phyloP scores from a whole-genome alignment of 2,329 filamentous ascomycete species.

The Fusarium sp. region DNA sequence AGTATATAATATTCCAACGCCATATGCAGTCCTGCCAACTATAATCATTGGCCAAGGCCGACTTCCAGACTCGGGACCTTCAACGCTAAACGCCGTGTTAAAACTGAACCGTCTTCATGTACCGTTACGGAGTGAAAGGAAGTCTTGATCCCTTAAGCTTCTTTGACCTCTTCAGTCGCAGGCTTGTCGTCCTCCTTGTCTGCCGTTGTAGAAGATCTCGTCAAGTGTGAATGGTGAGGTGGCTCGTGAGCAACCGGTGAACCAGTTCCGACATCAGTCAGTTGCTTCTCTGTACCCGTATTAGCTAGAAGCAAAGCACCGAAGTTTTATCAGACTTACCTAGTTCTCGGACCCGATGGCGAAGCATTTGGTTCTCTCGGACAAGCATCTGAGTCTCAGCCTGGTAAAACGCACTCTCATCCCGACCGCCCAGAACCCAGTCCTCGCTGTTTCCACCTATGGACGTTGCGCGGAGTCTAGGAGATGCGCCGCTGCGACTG shows the following conservation, averaged over 20 bases:
- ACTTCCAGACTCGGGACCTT: slow-evolving; percentile 2
- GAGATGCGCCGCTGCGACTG: slow-evolving; percentile 66
- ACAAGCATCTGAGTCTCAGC: slow-evolving; percentile 82
- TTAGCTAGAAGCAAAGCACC: slow-evolving; percentile 12
- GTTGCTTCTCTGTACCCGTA: slow-evolving; percentile 60
- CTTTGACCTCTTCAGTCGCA: slow-evolving; percentile 22
- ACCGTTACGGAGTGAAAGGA: not conserved
- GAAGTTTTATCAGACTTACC: slow-evolving; percentile 61
- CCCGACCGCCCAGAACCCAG: slow-evolving; percentile 71
- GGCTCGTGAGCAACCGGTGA: slow-evolving; percentile 56
- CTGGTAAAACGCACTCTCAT: slow-evolving; percentile 83
- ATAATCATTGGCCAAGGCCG: not conserved
- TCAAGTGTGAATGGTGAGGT: slow-evolving; percentile 60
- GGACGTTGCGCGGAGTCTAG: slow-evolving; percentile 67
- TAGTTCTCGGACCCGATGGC: slow-evolving; percentile 77
- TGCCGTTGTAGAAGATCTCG: slow-evolving; percentile 58
- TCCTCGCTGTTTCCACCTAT: slow-evolving; percentile 71
- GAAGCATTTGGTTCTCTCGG: slow-evolving; percentile 85
- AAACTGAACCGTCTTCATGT: slow-evolving; percentile 5
- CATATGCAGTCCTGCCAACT: slow-evolving; percentile 13
- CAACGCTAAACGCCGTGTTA: slow-evolving; percentile 31
- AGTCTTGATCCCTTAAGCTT: slow-evolving; percentile 17
- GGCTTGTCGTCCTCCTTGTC: slow-evolving; percentile 51
- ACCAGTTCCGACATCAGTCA: slow-evolving; percentile 56
- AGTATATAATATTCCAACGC: slow-evolving; percentile 11